A percentile compares a stretch with the other conserved stretches of the same genome.
Evolutionary conservation across 78 protist genomes (phyloP).

Genomic region (Chrysochromulina parva): DNA sequence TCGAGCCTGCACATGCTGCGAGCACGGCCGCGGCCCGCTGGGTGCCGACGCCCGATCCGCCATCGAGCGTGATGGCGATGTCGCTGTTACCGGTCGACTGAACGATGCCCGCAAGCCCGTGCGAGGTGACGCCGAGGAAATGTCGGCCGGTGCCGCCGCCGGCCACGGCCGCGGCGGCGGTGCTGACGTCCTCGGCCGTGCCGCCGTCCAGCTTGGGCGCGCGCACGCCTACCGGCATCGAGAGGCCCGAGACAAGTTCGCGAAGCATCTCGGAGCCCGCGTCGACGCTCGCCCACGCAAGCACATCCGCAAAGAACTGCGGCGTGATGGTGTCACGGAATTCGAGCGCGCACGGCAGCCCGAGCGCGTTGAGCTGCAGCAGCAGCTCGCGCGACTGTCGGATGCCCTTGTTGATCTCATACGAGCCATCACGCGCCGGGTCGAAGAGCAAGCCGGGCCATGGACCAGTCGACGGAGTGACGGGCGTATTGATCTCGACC

Average conservation of each 20-base stretch:
- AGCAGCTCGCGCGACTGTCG: background rate
- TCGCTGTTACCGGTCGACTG: background rate
- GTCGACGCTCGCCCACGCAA: background rate
- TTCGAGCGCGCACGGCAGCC: constrained; percentile 30
- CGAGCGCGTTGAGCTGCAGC: constrained; percentile 22
- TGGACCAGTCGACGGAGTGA: too few species aligned
- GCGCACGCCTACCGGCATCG: constrained; percentile 29
- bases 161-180: background rate
- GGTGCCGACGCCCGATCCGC: background rate
- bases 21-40: background rate
- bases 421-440: constrained; percentile 28
- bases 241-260: background rate
- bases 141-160: background rate
- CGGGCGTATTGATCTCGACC: too few species aligned
- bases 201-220: background rate
- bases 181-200: background rate
- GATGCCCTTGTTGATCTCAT: constrained; percentile 26
- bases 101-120: background rate
- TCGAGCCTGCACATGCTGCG: background rate
- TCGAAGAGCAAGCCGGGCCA: background rate
- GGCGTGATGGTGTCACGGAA: constrained; percentile 36
- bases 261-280: background rate
- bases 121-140: background rate
- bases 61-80: background rate
- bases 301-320: constrained; percentile 46